Evolutionary conservation across 768 basidiomycete species (phyloP), one percentile per base, ranked within the genome.

Genomic region (Asterophora parasitica): DNA sequence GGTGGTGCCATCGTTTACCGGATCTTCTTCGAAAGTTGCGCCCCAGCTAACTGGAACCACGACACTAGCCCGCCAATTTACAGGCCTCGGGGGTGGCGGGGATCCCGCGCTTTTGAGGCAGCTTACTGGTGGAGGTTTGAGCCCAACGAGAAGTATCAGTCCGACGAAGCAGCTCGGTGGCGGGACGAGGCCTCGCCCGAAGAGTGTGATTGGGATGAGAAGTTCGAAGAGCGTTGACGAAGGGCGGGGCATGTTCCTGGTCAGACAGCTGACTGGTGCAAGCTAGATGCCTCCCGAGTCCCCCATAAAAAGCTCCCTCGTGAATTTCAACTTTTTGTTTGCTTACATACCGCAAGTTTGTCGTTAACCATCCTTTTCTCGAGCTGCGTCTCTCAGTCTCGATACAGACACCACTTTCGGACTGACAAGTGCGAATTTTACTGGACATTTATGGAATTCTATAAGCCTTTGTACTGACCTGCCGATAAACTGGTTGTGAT

Each of bases 191-290:
- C 79, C 85, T 7, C 69, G 89, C 46, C 88, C 89, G 9, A 88
- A 85, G 72, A 88, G 85, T 58, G 83, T 87, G 19, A 79, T 85
- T 47, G 86, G 85, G 11, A 79, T 84, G 65, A 72, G 86, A 55
- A 75, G 68, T 48, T 60, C 74, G 17, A 81, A 77, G 59, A 82
- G 81, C 48, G 60, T 75, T 23, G 86, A 87, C 53, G 85, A 87
- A 61, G 85, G 82, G 10, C 70, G 83, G 39, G 83, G 81, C 31
- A 77, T 89, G 84, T 85, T 79, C 64, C 67, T 91, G 48, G 85
- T 90, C 38, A 72, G 80, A 57, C 88, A 91, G 62, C 73, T 91
- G 73, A 91, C 89, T 7, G 88, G 86, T 20, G 72, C 64, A 16
- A 58, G 58, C 9, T 56, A 53, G 31, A 31, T 31, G n/a, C n/a